Conservation (phyloP, 345 rosid genomes). For the Ceriops decandra region DNA sequence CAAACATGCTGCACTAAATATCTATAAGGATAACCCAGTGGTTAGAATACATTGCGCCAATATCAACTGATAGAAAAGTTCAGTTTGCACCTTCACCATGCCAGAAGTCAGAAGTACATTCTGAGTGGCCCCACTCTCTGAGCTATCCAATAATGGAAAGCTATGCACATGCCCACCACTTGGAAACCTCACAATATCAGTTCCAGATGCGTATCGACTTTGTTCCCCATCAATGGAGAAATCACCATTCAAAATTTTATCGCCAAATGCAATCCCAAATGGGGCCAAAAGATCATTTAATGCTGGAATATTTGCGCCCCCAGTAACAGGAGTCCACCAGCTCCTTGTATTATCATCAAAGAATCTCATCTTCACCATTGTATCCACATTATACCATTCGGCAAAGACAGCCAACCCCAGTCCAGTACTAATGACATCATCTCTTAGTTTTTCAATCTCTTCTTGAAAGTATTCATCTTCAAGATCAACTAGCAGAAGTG, state of each 20-base stretch:
- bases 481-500: constrained; percentile 90
- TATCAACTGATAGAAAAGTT: not conserved
- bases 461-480: constrained; percentile 93
- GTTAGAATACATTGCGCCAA: not conserved
- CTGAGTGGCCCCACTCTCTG: constrained; percentile 97
- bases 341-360: constrained; percentile 96
- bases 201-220: constrained; percentile 98
- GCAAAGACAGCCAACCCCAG: constrained; percentile 86
- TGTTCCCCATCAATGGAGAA: constrained; percentile 87
- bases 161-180: constrained; percentile 79
- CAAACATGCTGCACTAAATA: not conserved
- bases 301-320: constrained; percentile 96
- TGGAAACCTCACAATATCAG: constrained; percentile 90
- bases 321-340: constrained; percentile 99
- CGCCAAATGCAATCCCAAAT: constrained; percentile 98
- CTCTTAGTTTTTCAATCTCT: constrained; percentile 84
- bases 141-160: constrained; percentile 85
- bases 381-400: constrained; percentile 96
- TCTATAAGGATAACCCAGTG: not conserved
- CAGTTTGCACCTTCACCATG: constrained; percentile 44
- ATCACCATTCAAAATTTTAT: constrained; percentile 90
- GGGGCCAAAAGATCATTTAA: constrained; percentile 86
- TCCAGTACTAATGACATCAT: constrained; percentile 73
- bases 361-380: constrained; percentile 98
- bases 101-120: constrained; percentile 61